Evolutionary conservation across 192 early-diverging fungal genomes (phyloP).

Genomic region (Backusella liffmaniae): DNA sequence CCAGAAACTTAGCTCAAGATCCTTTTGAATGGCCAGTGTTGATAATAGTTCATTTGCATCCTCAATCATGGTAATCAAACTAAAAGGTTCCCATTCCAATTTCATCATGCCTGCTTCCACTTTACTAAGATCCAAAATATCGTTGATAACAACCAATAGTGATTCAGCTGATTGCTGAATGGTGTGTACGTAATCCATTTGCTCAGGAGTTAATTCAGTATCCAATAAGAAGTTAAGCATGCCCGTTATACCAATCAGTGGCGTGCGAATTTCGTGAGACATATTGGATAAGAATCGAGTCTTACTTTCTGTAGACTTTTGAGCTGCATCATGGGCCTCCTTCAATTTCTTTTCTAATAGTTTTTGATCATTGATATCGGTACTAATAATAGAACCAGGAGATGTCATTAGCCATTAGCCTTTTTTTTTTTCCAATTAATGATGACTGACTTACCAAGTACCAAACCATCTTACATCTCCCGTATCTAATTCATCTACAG

Average conservation of each 20-base stretch:
- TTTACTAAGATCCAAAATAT: constrained; percentile 82
- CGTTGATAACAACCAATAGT: constrained; percentile 78
- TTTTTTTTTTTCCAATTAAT: neutral
- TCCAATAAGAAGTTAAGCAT: constrained; percentile 74
- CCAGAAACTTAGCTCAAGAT: constrained; percentile 61
- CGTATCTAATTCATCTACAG: constrained; percentile 47
- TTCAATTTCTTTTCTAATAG: constrained; percentile 54
- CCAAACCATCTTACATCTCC: constrained; percentile 54
- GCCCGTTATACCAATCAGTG: constrained; percentile 78
- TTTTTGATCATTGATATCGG: constrained; percentile 62
- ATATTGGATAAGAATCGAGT: constrained; percentile 61
- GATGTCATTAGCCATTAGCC: neutral
- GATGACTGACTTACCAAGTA: constrained; percentile 40
- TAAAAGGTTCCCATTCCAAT: constrained; percentile 69
- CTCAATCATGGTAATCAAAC: constrained; percentile 59
- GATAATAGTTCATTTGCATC: constrained; percentile 74
- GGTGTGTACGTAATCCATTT: constrained; percentile 78
- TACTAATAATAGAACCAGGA: constrained; percentile 29
- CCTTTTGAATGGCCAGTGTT: constrained; percentile 69
- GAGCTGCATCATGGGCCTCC: constrained; percentile 57
- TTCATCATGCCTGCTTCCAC: constrained; percentile 85
- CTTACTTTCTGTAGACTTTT: constrained; percentile 61
- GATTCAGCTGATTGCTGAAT: constrained; percentile 75
- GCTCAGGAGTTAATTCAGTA: constrained; percentile 72
- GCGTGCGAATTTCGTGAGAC: constrained; percentile 78